A percentile compares a stretch with the other conserved stretches of the same genome.
These are phyloP conservation scores for Lolium rigidum DNA, from an alignment of 176 grass and related monocot genomes.

Conservation along the genomic window DNA sequence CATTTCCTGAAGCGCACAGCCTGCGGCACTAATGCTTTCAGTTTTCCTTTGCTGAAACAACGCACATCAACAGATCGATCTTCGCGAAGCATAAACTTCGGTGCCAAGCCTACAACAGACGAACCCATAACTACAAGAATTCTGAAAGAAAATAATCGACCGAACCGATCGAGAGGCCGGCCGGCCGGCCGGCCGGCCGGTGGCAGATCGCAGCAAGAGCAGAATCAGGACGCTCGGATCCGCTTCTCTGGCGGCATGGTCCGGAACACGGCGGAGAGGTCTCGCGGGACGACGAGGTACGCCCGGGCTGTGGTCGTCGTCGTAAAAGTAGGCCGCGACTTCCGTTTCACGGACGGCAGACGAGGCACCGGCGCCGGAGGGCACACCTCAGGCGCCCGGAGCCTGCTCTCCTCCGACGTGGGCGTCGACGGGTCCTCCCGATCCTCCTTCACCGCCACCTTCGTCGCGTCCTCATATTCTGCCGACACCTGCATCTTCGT, in stretches of 20 bases:
- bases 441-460: background rate
- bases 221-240: constrained; percentile 60
- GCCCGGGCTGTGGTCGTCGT: constrained; percentile 10
- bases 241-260: constrained; percentile 70
- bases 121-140: constrained; percentile 38
- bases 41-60: no score
- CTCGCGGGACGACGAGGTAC: constrained; percentile 54
- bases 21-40: no score
- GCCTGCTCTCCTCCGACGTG: constrained; percentile 61
- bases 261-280: constrained; percentile 70
- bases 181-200: no score
- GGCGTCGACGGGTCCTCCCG: constrained; percentile 57
- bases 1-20: no score
- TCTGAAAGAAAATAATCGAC: constrained; percentile 38
- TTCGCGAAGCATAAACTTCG: no score
- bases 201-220: constrained; percentile 30
- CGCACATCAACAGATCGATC: no score
- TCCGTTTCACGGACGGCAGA: constrained; percentile 40
- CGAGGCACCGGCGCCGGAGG: constrained; percentile 53
- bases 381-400: constrained; percentile 46
- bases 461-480: background rate
- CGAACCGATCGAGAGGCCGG: constrained; percentile 30
- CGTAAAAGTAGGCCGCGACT: constrained; percentile 26
- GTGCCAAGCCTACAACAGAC: no score
- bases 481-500: background rate